Evolutionary conservation across 225 moss, liverwort and hornwort genomes (phyloP).

Genomic region (Marchantia polymorpha): DNA sequence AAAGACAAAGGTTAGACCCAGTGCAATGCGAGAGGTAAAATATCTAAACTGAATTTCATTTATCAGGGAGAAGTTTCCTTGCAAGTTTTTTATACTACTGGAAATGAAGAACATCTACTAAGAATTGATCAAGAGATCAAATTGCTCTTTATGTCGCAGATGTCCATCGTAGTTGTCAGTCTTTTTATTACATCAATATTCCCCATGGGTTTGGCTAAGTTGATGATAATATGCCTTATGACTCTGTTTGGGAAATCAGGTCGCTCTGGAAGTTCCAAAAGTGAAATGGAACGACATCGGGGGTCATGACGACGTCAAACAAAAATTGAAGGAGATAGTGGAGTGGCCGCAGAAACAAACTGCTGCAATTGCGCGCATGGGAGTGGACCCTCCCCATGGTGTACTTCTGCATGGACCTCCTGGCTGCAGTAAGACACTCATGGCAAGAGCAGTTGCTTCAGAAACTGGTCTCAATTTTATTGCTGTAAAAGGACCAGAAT

Average conservation of each 20-base stretch:
- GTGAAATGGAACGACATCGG: slow-evolving; percentile 93
- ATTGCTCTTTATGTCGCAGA: neutral
- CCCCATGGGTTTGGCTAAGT: neutral
- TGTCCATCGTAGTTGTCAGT: neutral
- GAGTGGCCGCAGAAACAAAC: slow-evolving; percentile 92
- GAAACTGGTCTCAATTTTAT: slow-evolving; percentile 92
- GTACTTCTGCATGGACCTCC: slow-evolving; percentile 90
- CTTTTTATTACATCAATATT: neutral
- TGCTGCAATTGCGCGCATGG: slow-evolving; percentile 65
- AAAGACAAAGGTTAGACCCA: slow-evolving; percentile 92
- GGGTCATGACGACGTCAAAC: slow-evolving; percentile 85
- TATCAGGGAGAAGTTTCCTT: neutral
- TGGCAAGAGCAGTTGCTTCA: slow-evolving; percentile 92
- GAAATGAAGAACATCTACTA: neutral
- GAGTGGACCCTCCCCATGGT: slow-evolving; percentile 76
- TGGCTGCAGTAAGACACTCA: slow-evolving; percentile 94
- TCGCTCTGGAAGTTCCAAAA: slow-evolving; percentile 93
- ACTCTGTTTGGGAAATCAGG: slow-evolving; percentile 39
- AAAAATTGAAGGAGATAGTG: slow-evolving; percentile 84
- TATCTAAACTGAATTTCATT: neutral
- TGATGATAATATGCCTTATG: neutral
- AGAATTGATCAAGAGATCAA: neutral
- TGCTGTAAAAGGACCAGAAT: slow-evolving; percentile 89
- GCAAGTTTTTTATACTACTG: neutral
- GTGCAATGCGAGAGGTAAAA: slow-evolving; percentile 98